Conservation (phyloP, 768 basidiomycete genomes). For the Podaxis pistillaris region DNA sequence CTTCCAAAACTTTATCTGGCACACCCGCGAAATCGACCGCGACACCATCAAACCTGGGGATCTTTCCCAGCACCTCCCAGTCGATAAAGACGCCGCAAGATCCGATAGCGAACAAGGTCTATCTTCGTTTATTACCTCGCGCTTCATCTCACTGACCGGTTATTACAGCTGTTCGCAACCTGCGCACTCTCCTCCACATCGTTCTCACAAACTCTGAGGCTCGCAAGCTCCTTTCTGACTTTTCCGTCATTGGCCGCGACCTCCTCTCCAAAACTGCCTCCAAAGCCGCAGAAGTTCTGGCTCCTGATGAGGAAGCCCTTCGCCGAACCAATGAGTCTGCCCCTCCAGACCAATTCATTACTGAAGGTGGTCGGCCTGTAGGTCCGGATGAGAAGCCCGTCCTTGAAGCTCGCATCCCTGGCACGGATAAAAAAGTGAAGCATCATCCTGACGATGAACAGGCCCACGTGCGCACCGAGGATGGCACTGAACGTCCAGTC, state of each 20-base stretch:
- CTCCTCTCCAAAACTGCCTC: constrained; percentile 71
- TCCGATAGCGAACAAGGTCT: constrained; percentile 64
- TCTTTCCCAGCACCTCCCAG: constrained; percentile 31
- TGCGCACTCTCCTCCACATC: constrained; percentile 84
- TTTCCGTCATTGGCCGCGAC: constrained; percentile 77
- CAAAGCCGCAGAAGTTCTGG: constrained; percentile 67
- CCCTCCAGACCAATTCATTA: constrained; percentile 64
- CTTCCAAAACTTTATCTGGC: constrained; percentile 88
- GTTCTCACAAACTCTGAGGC: constrained; percentile 92
- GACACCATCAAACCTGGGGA: constrained; percentile 26
- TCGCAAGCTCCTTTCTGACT: constrained; percentile 83
- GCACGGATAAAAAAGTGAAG: constrained; percentile 25
- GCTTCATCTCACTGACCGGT: neutral
- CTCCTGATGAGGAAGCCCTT: constrained; percentile 64
- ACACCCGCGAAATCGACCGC: constrained; percentile 55
- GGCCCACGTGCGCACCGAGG: constrained; percentile 27
- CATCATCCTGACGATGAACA: constrained; percentile 54
- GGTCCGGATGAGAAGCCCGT: constrained; percentile 34
- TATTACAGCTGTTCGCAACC: constrained; percentile 67
- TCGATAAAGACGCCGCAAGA: constrained; percentile 52
- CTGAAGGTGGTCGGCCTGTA: constrained; percentile 34
- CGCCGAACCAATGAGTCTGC: constrained; percentile 68
- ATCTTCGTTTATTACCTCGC: constrained; percentile 10
- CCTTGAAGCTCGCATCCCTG: constrained; percentile 30
- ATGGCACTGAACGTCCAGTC: constrained; percentile 30